Evolutionary conservation across 2,329 filamentous ascomycete genomes (phyloP).

Genomic region (Ascocoryne sarcoides): DNA sequence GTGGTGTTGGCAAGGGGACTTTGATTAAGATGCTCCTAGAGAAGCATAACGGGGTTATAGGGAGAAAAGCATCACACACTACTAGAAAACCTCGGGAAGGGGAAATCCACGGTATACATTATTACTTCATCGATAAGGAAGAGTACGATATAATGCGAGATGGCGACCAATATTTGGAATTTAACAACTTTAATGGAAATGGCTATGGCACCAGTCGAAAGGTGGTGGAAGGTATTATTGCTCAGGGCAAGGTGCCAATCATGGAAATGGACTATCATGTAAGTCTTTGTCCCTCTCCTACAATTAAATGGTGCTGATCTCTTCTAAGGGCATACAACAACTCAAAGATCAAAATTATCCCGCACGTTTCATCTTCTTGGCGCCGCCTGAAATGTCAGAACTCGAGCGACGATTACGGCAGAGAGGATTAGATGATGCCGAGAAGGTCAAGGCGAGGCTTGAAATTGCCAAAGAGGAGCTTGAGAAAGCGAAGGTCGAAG

Average conservation of each 20-base stretch:
- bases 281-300: slow-evolving; percentile 21
- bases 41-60: slow-evolving; percentile 57
- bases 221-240: slow-evolving; percentile 41
- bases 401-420: slow-evolving; percentile 36
- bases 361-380: slow-evolving; percentile 47
- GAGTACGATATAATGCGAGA: slow-evolving; percentile 51
- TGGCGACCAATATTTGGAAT: slow-evolving; percentile 51
- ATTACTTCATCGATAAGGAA: slow-evolving; percentile 46
- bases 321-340: slow-evolving; percentile 46
- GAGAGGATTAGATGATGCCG: slow-evolving; percentile 36
- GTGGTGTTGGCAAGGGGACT: slow-evolving; percentile 52
- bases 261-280: slow-evolving; percentile 46
- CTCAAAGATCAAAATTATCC: slow-evolving; percentile 48
- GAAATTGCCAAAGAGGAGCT: slow-evolving; percentile 32
- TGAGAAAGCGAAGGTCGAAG: slow-evolving; percentile 37
- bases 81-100: slow-evolving; percentile 41
- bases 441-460: slow-evolving; percentile 38
- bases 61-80: slow-evolving; percentile 45
- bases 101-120: slow-evolving; percentile 43
- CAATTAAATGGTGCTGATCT: background rate
- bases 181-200: slow-evolving; percentile 38
- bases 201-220: slow-evolving; percentile 50
- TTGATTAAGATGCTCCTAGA: slow-evolving; percentile 55
- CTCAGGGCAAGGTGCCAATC: slow-evolving; percentile 50
- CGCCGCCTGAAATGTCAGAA: slow-evolving; percentile 33